Evolutionary conservation across 768 basidiomycete genomes (phyloP).

Genomic region (Termitomyces sp.): DNA sequence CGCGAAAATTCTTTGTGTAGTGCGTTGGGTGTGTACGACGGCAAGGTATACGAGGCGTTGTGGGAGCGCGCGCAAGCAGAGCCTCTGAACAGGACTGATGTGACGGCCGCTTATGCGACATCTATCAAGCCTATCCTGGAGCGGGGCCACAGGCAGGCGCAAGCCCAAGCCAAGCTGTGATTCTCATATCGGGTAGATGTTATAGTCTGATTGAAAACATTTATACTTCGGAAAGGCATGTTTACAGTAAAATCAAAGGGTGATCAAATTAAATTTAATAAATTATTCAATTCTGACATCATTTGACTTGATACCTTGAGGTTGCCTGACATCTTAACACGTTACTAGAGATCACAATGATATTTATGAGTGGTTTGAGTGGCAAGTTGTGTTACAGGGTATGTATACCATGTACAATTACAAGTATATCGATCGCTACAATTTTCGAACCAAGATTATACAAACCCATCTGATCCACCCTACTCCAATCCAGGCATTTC

Average conservation of each 20-base stretch:
- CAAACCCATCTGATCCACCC: background rate
- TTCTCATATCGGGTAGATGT: background rate
- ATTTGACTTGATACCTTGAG: too few species aligned
- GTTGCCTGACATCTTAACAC: too few species aligned
- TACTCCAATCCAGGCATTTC: constrained; percentile 50
- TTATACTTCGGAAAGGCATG: background rate
- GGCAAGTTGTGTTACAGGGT: background rate
- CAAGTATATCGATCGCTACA: background rate
- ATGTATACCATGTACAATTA: background rate
- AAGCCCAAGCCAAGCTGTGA: constrained; percentile 26
- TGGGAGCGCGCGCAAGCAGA: constrained; percentile 55
- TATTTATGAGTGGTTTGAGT: too few species aligned
- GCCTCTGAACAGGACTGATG: constrained; percentile 50
- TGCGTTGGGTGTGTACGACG: constrained; percentile 58
- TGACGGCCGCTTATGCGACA: constrained; percentile 51
- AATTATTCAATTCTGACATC: background rate
- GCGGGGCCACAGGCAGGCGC: constrained; percentile 36
- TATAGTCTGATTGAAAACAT: too few species aligned
- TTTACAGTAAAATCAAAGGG: background rate
- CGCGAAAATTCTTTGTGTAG: constrained; percentile 22
- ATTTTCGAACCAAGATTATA: background rate
- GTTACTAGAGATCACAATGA: too few species aligned
- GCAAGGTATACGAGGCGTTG: constrained; percentile 63
- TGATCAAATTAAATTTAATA: background rate
- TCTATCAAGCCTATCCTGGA: constrained; percentile 49